Evolutionary conservation across 140 eudicot species (phyloP).

Genomic region (Senecio squalidus): DNA sequence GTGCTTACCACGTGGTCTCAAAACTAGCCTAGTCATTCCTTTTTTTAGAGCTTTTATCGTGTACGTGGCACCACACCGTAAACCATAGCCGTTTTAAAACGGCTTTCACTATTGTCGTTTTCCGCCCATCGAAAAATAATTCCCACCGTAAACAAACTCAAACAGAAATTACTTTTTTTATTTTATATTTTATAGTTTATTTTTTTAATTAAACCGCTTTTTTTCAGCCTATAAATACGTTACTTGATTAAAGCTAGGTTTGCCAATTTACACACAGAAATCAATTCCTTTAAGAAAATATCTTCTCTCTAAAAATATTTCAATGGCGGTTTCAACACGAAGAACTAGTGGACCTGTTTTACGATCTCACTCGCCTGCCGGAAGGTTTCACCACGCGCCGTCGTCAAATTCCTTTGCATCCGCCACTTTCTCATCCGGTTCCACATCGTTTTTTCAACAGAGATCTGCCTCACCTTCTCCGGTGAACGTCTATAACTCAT

Average conservation of each 20-base stretch:
- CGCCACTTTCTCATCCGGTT: too few species aligned
- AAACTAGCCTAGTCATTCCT: constrained; percentile 13
- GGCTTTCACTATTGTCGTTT: constrained; percentile 17
- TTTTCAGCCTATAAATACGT: constrained; percentile 48
- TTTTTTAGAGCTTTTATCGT: not conserved
- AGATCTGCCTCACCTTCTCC: too few species aligned
- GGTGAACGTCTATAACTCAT: too few species aligned
- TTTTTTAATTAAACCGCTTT: not conserved
- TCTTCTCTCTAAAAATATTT: constrained; percentile 17
- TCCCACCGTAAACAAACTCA: constrained; percentile 34
- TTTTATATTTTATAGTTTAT: not conserved
- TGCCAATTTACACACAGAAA: constrained; percentile 62
- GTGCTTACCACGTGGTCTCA: constrained; percentile 21
- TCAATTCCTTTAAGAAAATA: constrained; percentile 8
- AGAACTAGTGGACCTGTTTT: constrained; percentile 55
- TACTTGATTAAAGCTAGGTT: constrained; percentile 48
- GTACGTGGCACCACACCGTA: constrained; percentile 34
- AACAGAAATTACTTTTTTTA: constrained; percentile 6
- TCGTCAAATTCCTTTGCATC: constrained; percentile 40
- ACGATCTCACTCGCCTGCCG: constrained; percentile 58
- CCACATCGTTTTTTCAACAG: too few species aligned
- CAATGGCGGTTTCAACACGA: constrained; percentile 42
- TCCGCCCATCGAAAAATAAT: constrained; percentile 25
- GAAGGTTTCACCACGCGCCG: constrained; percentile 31
- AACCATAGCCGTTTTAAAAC: constrained; percentile 22